Evolutionary conservation across 2,329 filamentous ascomycete species (phyloP), one percentile per base, ranked within the genome.

Genomic region (Berkeleyomyces rouxiae): DNA sequence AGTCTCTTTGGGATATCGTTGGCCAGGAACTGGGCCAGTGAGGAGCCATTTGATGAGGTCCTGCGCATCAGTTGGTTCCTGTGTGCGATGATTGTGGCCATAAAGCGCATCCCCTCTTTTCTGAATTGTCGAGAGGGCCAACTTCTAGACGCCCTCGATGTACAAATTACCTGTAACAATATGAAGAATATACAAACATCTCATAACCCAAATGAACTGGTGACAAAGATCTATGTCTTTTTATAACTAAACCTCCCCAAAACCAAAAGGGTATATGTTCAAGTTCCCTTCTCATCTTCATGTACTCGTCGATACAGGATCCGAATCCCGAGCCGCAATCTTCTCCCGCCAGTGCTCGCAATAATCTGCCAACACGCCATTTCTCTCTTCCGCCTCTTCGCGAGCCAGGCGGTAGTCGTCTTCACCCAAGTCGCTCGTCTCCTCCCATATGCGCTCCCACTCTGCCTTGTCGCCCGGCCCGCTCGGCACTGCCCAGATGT

Each of bases 401-500:
- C 80, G 79, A 36, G 86, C 84, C 62, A 87, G 78, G 58, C 87
- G 76, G 68, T 85, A 86, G 70, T 99, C 93, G 70, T 99, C 93
- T 65, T 93, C 88, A 3, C 87, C 88, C 65, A 92, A 78, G 66
- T 93, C 89, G 69, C 89, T 95, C 16, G 84, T 86, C 70, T 96
- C 90, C 47, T 93, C 89, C 86, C 88, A 95, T 67, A 95, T 74
- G 74, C 83, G 88, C 66, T 85, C 82, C 74, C 90, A 85, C 74
- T 97, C 92, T 9, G 76, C 75, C 43, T 85, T 81, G 36, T 81
- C 78, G 7, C 67, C 69, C 13, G 79, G 76, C 40, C 82, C 80
- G 7, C 81, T 79, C 39, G 82, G 82, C 2, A 96, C 84, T 0
- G 90, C 89, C 93, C 95, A 99, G 66, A 96, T 95, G 68, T 85